Evolutionary conservation across 1,284 basidiomycete species (phyloP), one percentile per base, ranked within the genome.

Genomic region (Cutaneotrichosporon cutaneum): DNA sequence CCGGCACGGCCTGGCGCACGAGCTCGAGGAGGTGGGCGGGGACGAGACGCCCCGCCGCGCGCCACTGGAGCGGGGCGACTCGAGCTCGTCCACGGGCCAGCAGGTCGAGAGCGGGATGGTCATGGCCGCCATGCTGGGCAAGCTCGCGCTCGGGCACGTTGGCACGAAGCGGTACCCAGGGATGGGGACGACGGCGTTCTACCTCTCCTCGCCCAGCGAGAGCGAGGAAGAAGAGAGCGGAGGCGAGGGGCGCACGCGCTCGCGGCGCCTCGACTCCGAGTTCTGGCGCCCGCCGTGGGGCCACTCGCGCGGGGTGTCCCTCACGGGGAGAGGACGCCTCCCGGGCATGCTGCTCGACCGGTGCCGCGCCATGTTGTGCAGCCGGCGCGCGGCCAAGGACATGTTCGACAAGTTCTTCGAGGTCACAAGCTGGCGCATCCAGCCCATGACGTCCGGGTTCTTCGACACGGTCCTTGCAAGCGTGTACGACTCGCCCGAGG

Each of bases 141-240:
- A 54, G 47, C 51, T 66, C 26, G 59, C 65, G 11, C 62, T 66
- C 26, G 65, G 65, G 7, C 54, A 63, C 26, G 45, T 52, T 2
- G 53, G 55, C 14, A 53, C 56, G n/a, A 66, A 66, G 36, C 56
- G 59, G 10, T 61, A 64, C 44, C 54, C 59, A 2, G 62, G 62
- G 4, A 63, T 63, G 53, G 65, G 58, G 16, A 63, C 65, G 48
- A 60, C 65, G 7, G 62, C 65, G 24, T 66, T 66, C 62, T 66
- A 64, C 51, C 56, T 66, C 16, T 55, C 56, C 8, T 59, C 56
- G 14, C 61, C 61, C 1, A 54, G 54, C n/a, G 53, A 47, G 47
- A 59, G 57, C 53, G 59, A 57, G 52, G 56, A 61, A 42, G 65
- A 66, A 33, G 62, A 53, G 44, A 42, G 33, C 42, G 54, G 47